Base-by-base conservation (phyloP, 108 stramenopile species). In the Pseudonitzschia multiseries region DNA sequence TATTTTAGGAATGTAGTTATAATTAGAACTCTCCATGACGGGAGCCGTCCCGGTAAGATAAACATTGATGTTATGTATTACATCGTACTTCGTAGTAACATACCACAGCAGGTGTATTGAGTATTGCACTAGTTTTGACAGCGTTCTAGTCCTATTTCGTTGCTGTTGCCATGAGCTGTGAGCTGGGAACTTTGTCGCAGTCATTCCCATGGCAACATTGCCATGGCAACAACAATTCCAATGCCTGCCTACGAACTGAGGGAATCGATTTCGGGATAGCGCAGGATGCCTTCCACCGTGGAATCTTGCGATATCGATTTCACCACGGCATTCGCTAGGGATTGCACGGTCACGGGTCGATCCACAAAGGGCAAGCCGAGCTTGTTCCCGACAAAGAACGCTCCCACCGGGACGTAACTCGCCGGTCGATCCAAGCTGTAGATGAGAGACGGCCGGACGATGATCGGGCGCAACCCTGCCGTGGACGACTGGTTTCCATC, bases 291-390 rank as follows among this genome's bases (percentile, higher is more conserved):
- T 32, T 51, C 32, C 9, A 78, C 74, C 20, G 72, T 57, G 4
- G 59, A 57, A 14, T 33, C 32, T 53, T 51, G 31, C 15, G 42
- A n/a, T 3, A 86, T 78, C n/a, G 76, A 46, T 48, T 70, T 56
- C 5, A 94, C 87, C 52, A 94, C 90, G 28, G 93, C 93, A 74
- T 82, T 86, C 22, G 90, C 87, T 73, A 94, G 81, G 15, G 87
- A 77, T 60, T 89, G 86, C 28, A 91, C 86, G 22, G 89, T 86
- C 9, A 94, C 89, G 48, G 93, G 89, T 50, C 83, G 81, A 72
- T 94, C 93, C 44, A 94, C 89, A 81, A 94, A 94, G 21, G 93
- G 93, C 46, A 94, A 48, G 0, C 93, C 93, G 22, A 94, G 29
- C 32, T 68, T 76, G 42, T 83, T 83, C 43, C 87, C 89, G 8